These are phyloP conservation scores for Fusarium dlaminii DNA, from an alignment of 2,329 filamentous ascomycete species.

Conservation along the genomic window DNA sequence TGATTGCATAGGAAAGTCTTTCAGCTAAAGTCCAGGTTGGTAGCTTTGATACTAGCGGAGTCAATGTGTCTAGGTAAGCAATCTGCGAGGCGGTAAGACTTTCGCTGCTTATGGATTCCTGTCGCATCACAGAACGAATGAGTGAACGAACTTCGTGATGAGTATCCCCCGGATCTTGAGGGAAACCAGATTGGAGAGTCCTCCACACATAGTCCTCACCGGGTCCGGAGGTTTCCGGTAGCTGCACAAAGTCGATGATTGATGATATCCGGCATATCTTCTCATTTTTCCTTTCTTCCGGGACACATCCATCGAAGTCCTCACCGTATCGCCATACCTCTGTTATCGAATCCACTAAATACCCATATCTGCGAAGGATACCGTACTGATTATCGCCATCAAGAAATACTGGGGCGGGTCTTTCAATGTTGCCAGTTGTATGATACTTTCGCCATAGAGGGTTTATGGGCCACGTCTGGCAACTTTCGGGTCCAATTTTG, in stretches of 20 bases:
- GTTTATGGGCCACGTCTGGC: not conserved
- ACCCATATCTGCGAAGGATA: not conserved
- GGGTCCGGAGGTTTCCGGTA: not conserved
- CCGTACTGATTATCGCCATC: not conserved
- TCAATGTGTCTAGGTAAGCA: not conserved
- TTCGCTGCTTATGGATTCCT: not conserved
- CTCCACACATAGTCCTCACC: constrained; percentile 10
- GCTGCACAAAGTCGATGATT: not conserved
- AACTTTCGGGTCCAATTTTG: not conserved
- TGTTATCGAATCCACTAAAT: not conserved
- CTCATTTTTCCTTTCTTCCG: too few relatives aligned
- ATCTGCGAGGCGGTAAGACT: not conserved
- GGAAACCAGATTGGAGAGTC: not conserved
- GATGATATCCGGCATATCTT: not conserved
- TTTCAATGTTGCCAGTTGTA: not conserved
- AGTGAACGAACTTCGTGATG: not conserved
- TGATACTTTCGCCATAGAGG: not conserved
- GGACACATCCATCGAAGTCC: too few relatives aligned
- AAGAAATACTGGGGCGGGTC: not conserved
- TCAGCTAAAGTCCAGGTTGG: not conserved
- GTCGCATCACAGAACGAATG: not conserved
- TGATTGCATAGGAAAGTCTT: not conserved
- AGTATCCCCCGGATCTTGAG: not conserved
- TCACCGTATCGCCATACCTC: not conserved
- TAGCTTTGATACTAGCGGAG: rapidly evolving